These are phyloP conservation scores for Leonotis leonurus DNA, from an alignment of 257 asterid species.

Conservation along the genomic window DNA sequence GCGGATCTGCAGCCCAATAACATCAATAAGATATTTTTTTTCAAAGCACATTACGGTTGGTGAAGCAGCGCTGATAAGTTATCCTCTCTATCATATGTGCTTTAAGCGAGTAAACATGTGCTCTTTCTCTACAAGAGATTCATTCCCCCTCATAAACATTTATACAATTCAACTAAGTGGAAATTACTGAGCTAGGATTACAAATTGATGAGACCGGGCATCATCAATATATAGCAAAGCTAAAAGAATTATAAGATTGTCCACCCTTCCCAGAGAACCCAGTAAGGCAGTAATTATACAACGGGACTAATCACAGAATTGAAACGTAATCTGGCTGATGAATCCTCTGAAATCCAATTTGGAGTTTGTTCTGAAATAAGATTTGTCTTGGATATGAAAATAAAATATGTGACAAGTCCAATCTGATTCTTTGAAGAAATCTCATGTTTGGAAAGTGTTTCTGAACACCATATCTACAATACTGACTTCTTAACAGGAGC, in stretches of 20 bases:
- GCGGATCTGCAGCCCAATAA: constrained; percentile 53
- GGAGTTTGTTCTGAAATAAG: no score
- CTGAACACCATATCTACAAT: neutral
- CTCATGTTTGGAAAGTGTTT: neutral
- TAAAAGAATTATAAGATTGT: neutral
- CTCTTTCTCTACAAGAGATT: neutral
- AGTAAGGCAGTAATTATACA: neutral
- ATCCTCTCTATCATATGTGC: neutral
- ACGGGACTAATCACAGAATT: no score
- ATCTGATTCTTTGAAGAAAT: neutral
- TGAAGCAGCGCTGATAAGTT: neutral
- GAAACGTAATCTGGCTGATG: no score
- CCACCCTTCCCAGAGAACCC: constrained; percentile 1
- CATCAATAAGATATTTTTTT: neutral
- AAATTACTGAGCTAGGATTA: neutral
- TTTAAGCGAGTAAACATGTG: neutral
- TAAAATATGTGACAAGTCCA: no score
- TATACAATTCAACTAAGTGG: neutral
- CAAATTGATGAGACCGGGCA: neutral
- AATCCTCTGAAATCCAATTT: no score
- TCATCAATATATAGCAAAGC: neutral
- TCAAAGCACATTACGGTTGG: neutral
- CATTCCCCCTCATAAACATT: neutral
- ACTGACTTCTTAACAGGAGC: neutral
- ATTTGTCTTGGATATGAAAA: no score